Evolutionary conservation across 164 flowering plant genomes (phyloP), one percentile per base, ranked within the genome.

Genomic region (Brasenia schreberi): DNA sequence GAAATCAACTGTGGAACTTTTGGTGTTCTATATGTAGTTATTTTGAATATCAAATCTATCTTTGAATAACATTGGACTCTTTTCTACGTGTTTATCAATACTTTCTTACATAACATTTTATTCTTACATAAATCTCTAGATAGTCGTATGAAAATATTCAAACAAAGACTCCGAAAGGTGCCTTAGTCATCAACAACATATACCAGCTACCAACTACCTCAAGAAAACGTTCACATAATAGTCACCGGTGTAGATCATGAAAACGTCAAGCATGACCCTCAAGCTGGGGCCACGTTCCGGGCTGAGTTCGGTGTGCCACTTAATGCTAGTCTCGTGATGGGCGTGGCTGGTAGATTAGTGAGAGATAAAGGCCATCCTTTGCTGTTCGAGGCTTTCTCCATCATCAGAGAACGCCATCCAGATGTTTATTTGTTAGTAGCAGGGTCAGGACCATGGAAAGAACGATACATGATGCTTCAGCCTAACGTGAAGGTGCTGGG

Each of bases 351-450:
- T 19, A 42, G 87, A 18, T 53, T 83, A 61, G 92, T 85, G 6
- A 80, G 74, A 66, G 92, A 87, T 73, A 87, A 87, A 76, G 89
- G 89, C 16, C 89, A 85, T 9, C 84, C 87, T 0, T 75, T 87
- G 27, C 79, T 85, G 19, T 74, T 75, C 62, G 77, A 80, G 56
- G 92, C 89, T 43, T 82, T 83, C 62, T 72, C 79, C 0, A 12
- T 42, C 42, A 61, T 87, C 7, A 23, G 49, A 4, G 60, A 60
- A 6, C 65, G 44, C 1, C 61, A 81, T 71, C 78, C 84, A 0
- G 69, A 63, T 12, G 81, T 80, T 0, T 73, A 44, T 19, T 42
- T 85, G 7, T 75, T 87, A 4, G 87, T 87, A 14, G 85, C 89
- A 2, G 89, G 92, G 6, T 69, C 81, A 0, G 89, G 89, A 7